These are phyloP conservation scores for Nemania diffusa DNA, from an alignment of 2,329 filamentous ascomycete species.

Conservation along the genomic window DNA sequence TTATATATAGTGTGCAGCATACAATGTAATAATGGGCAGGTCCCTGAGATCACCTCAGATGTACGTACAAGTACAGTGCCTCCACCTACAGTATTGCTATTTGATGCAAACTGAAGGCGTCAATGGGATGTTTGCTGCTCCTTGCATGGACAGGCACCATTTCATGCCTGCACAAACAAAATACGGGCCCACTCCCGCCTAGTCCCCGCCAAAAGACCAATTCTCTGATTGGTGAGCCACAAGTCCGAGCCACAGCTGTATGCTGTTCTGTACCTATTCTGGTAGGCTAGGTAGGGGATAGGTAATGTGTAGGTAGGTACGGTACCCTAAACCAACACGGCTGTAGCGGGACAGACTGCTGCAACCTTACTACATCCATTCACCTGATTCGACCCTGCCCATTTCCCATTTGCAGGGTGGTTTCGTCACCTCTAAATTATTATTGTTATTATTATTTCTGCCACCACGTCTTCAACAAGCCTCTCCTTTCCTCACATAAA, in stretches of 20 bases:
- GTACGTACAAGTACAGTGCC: too few species aligned
- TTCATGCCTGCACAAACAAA: not conserved
- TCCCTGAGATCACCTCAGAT: too few species aligned
- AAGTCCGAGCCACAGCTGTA: slow-evolving; percentile 22
- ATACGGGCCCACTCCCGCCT: slow-evolving; percentile 4
- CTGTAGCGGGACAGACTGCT: slow-evolving; percentile 29
- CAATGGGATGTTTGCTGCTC: slow-evolving; percentile 8
- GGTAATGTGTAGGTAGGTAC: not conserved
- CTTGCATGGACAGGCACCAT: not conserved
- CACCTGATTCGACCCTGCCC: slow-evolving; percentile 30
- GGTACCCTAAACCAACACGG: slow-evolving; percentile 1
- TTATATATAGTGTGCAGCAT: not conserved
- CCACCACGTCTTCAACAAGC: slow-evolving; percentile 21
- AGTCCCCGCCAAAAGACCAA: not conserved
- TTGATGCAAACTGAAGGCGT: not conserved
- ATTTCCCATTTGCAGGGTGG: slow-evolving; percentile 29
- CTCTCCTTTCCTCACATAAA: slow-evolving; percentile 25
- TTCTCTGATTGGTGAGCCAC: slow-evolving; percentile 13
- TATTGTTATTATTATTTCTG: slow-evolving; percentile 34
- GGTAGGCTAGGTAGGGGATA: too few species aligned
- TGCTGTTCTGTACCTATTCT: not conserved
- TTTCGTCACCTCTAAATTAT: slow-evolving; percentile 39
- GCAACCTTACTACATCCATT: slow-evolving; percentile 25
- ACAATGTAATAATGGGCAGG: too few species aligned
- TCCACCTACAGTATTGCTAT: too few species aligned